Base-by-base conservation (phyloP, 805 yeast species). In the Yarrowia bubula region DNA sequence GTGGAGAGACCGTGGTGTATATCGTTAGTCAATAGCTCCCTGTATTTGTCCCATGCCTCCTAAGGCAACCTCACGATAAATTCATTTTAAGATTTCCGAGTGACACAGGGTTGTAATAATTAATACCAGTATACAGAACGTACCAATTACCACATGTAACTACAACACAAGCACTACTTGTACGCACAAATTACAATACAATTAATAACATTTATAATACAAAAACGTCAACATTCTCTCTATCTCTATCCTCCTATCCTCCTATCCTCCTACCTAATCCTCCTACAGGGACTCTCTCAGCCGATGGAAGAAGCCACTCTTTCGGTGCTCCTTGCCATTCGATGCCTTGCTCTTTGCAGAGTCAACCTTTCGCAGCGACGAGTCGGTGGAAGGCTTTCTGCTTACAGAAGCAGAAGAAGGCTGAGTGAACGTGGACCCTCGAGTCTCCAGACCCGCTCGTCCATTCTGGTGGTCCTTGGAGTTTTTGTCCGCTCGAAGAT, bases 321-420 rank as follows among this genome's bases (percentile, higher is more conserved):
- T 55, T 15, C 61, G 46, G n/a, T 51, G 43, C 38, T 55, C 47
- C 38, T 41, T 55, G 35, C 43, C 42, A 22, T 35, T 37, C 15
- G 46, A 38, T 7, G 39, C 61, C 47, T 41, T 55, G 46, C 61
- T 41, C 47, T 41, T 39, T 47, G 38, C 5, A 8, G 47, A 1
- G 47, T 6, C 13, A 10, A 55, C 47, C 37, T 31, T 39, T 10
- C 61, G 35, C 15, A 55, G 31, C 31, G 47, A 31, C n/a, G 61
- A 55, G 10, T 55, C 61, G 1, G 47, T 55, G 47, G 61, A 55
- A 4, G 64, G 64, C 51, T 58, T 58, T 32, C 64, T 51, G 13
- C 51, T 42, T 10, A 58, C 50, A 17, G 67, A 32, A 10, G 68
- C 65, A n/a, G 67, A 67, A 35, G 66, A 64, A 53, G 46, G 67